Conservation (phyloP, 2,329 filamentous ascomycete species). For the Colletotrichum sp. region DNA sequence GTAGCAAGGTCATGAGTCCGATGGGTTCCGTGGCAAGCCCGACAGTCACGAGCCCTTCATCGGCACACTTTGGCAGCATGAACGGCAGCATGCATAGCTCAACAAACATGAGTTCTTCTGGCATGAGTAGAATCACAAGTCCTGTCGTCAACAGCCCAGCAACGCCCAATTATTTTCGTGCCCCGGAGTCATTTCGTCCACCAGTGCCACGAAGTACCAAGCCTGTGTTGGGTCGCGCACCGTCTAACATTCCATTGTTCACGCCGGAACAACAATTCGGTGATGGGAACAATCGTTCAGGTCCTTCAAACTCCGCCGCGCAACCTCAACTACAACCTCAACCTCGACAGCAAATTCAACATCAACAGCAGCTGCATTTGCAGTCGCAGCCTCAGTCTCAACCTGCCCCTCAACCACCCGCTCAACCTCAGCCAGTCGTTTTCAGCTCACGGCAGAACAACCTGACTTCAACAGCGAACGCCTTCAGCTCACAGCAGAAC, state of each 20-base stretch:
- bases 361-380: background rate
- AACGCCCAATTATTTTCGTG: slow-evolving; percentile 16
- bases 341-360: background rate
- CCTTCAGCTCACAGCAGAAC: background rate
- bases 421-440: background rate
- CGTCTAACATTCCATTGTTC: slow-evolving; percentile 22
- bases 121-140: slow-evolving; percentile 30
- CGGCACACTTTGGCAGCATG: slow-evolving; percentile 37
- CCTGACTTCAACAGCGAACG: background rate
- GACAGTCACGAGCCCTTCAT: slow-evolving; percentile 25
- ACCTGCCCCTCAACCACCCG: background rate
- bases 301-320: background rate
- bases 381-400: background rate
- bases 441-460: background rate
- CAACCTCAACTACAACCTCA: background rate
- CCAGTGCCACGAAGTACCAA: slow-evolving; percentile 45
- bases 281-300: slow-evolving; percentile 8
- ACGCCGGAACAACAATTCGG: slow-evolving; percentile 16
- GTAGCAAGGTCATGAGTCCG: slow-evolving; percentile 29
- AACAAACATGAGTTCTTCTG: slow-evolving; percentile 23
- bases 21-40: slow-evolving; percentile 24
- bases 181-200: slow-evolving; percentile 25
- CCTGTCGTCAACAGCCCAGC: slow-evolving; percentile 32
- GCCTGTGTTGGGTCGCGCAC: slow-evolving; percentile 31
- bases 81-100: slow-evolving; percentile 17